Conservation (phyloP, 345 rosid species). For the Kandelia obovata region DNA sequence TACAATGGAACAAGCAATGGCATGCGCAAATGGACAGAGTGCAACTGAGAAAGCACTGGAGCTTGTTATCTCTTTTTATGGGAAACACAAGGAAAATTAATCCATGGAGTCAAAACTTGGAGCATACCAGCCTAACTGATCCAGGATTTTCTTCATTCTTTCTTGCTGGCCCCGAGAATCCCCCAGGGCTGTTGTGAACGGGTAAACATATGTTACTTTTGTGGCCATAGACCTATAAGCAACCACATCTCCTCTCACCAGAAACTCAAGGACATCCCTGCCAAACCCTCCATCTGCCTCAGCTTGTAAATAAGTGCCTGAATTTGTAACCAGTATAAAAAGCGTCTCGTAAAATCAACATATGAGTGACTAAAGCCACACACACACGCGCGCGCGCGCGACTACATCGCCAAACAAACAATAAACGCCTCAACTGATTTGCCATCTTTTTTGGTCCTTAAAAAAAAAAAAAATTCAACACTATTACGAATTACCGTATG, state of each 20-base stretch:
- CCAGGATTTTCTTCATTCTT: slow-evolving; percentile 58
- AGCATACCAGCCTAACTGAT: slow-evolving; percentile 78
- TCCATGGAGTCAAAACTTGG: slow-evolving; percentile 81
- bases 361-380: not conserved
- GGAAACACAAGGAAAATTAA: slow-evolving; percentile 17
- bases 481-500: slow-evolving; percentile 41
- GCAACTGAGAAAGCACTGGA: not conserved
- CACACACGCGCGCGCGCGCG: too few species aligned
- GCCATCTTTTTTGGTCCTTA: not conserved
- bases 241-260: slow-evolving; percentile 76
- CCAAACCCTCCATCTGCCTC: slow-evolving; percentile 78
- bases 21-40: too few species aligned
- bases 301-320: slow-evolving; percentile 72
- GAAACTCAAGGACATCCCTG: slow-evolving; percentile 69
- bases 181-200: slow-evolving; percentile 86
- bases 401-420: not conserved
- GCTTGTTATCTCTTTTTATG: not conserved
- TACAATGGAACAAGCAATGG: too few species aligned
- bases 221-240: slow-evolving; percentile 72
- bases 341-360: not conserved
- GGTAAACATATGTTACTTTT: slow-evolving; percentile 80
- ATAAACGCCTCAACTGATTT: not conserved
- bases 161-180: slow-evolving; percentile 84
- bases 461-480: not conserved
- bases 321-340: slow-evolving; percentile 5